phyloP scores from a whole-genome alignment of 306 rosid species.

The Quillaja saponaria region DNA sequence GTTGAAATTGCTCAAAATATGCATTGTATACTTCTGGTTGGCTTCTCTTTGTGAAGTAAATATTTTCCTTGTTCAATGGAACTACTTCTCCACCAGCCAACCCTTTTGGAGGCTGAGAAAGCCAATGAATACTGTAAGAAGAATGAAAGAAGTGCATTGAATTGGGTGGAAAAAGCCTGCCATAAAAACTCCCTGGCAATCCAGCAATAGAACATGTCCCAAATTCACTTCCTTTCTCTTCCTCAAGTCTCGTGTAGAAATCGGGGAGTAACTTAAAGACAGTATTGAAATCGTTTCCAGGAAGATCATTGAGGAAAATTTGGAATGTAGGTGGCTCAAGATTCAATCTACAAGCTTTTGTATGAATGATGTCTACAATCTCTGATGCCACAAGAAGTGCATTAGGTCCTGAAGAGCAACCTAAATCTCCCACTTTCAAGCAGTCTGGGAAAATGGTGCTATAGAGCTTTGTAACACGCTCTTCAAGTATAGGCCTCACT shows the following conservation, averaged over 20 bases:
- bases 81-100: too few relatives aligned
- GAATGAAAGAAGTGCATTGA: too few relatives aligned
- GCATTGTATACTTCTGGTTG: too few relatives aligned
- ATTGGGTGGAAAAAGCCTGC: too few relatives aligned
- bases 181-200: too few relatives aligned
- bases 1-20: too few relatives aligned
- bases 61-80: too few relatives aligned
- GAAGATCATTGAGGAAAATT: constrained; percentile 35
- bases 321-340: constrained; percentile 23
- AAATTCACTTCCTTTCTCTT: not conserved
- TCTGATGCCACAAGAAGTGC: constrained; percentile 10
- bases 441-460: not conserved
- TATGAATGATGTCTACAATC: constrained; percentile 15
- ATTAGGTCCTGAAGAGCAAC: constrained; percentile 29
- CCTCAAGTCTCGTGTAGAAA: constrained; percentile 21
- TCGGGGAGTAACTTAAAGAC: constrained; percentile 38
- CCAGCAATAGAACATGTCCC: too few relatives aligned
- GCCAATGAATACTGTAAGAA: too few relatives aligned
- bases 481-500: constrained; percentile 20
- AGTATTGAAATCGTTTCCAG: constrained; percentile 37
- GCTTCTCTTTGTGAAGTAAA: too few relatives aligned
- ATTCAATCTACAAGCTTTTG: not conserved
- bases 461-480: not conserved
- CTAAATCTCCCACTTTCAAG: constrained; percentile 28
- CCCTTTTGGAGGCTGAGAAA: too few relatives aligned